phyloP scores from a whole-genome alignment of 2,329 filamentous ascomycete genomes.

The Colletotrichum noveboracense region DNA sequence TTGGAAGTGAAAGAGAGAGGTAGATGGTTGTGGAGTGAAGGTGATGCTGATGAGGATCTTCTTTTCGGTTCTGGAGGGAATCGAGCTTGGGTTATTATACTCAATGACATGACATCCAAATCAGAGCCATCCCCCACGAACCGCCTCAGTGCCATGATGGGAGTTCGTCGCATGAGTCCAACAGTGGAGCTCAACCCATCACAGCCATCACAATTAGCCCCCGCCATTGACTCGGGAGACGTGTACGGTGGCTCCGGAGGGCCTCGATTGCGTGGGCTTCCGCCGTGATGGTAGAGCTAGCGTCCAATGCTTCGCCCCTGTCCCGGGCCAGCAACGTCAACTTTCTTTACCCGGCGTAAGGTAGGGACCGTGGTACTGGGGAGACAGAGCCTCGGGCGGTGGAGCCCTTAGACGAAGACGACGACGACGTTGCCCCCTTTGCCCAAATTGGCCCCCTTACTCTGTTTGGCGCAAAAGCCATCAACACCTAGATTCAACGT shows the following conservation, averaged over 20 bases:
- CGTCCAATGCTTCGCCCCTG: not conserved
- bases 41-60: not conserved
- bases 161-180: not conserved
- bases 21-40: not conserved
- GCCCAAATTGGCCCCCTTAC: not conserved
- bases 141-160: not conserved
- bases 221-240: not conserved
- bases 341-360: not conserved
- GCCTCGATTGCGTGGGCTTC: slow-evolving; percentile 1
- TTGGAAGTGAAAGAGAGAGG: not conserved
- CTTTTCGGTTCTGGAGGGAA: not conserved
- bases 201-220: not conserved
- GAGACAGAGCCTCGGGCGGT: not conserved
- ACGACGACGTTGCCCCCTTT: not conserved
- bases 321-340: not conserved
- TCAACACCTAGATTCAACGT: not conserved
- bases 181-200: not conserved
- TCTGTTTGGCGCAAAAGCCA: not conserved
- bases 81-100: not conserved
- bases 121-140: not conserved
- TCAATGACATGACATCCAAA: not conserved
- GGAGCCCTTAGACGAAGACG: not conserved
- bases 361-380: not conserved
- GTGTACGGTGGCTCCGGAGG: not conserved
- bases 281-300: not conserved